phyloP scores from a whole-genome alignment of 2,329 filamentous ascomycete genomes.

The Stagonosporopsis cucurbitacearum region DNA sequence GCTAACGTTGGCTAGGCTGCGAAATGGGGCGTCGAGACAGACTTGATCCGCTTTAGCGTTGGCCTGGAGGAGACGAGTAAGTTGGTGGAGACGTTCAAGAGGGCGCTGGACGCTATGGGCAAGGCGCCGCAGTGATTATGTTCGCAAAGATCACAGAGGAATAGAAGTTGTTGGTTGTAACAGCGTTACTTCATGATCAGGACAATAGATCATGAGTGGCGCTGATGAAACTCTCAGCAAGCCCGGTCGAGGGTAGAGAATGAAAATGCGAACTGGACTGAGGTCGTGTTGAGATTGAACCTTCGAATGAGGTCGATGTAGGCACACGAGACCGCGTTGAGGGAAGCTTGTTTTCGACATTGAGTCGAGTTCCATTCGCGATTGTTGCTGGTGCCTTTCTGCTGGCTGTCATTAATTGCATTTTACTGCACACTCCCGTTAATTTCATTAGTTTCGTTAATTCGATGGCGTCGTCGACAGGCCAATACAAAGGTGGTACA shows the following conservation, averaged over 20 bases:
- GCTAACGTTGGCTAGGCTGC: slow-evolving; percentile 60
- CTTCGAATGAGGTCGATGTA: background rate
- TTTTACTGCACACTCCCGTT: background rate
- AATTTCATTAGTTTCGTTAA: too few species aligned
- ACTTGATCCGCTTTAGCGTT: slow-evolving; percentile 85
- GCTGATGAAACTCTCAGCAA: background rate
- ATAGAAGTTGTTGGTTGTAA: background rate
- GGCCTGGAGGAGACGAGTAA: slow-evolving; percentile 80
- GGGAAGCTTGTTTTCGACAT: background rate
- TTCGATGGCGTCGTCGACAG: background rate
- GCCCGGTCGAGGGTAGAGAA: background rate
- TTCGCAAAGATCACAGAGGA: background rate
- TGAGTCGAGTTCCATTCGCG: background rate
- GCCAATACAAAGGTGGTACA: background rate
- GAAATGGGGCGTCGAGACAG: slow-evolving; percentile 78
- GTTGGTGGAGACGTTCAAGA: slow-evolving; percentile 68
- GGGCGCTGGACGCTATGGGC: slow-evolving; percentile 69
- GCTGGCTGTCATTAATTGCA: background rate
- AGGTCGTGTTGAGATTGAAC: background rate
- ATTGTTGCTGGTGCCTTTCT: background rate
- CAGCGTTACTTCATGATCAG: background rate
- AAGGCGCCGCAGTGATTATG: background rate
- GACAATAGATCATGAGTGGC: background rate
- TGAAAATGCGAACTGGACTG: background rate
- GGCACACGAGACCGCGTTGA: background rate